Evolutionary conservation across 2,329 filamentous ascomycete species (phyloP).

Genomic region (Furcasterigmium sp.): DNA sequence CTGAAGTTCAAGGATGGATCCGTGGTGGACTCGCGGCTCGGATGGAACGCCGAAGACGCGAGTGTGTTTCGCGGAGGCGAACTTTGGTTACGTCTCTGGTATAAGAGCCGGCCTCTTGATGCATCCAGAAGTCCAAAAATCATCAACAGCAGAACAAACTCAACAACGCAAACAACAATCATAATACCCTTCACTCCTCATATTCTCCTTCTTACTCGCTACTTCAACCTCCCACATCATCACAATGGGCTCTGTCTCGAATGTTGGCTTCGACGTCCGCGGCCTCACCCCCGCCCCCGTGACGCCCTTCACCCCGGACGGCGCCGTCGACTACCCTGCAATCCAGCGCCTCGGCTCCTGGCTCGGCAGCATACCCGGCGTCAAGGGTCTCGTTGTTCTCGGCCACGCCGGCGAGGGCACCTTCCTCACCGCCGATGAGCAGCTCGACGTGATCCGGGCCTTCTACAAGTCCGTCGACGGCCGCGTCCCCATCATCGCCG

Average conservation of each 20-base stretch:
- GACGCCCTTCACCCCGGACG: conserved; percentile 43
- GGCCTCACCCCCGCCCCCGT: conserved; percentile 46
- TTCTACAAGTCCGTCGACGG: conserved; percentile 46
- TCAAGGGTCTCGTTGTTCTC: conserved; percentile 47
- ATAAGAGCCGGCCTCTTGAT: too few species aligned
- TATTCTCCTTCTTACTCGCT: not conserved
- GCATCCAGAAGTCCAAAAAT: too few species aligned
- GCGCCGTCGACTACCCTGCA: conserved; percentile 43
- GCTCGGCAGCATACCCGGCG: conserved; percentile 44
- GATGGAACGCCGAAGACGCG: too few species aligned
- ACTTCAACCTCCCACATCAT: not conserved
- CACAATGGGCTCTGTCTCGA: conserved; percentile 15
- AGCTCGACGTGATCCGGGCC: conserved; percentile 42
- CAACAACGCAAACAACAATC: not conserved
- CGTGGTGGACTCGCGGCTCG: too few species aligned
- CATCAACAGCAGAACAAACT: too few species aligned
- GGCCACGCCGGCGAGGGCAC: conserved; percentile 51
- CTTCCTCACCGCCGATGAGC: conserved; percentile 44
- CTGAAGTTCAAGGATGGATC: too few species aligned
- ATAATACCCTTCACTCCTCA: not conserved
- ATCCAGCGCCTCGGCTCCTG: conserved; percentile 48
- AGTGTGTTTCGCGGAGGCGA: too few species aligned
- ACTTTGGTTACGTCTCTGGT: too few species aligned
- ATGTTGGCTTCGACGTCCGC: conserved; percentile 34
- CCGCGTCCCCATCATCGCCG: conserved; percentile 45